Conservation (phyloP, 2,329 filamentous ascomycete species). For the Fusarium secorum region DNA sequence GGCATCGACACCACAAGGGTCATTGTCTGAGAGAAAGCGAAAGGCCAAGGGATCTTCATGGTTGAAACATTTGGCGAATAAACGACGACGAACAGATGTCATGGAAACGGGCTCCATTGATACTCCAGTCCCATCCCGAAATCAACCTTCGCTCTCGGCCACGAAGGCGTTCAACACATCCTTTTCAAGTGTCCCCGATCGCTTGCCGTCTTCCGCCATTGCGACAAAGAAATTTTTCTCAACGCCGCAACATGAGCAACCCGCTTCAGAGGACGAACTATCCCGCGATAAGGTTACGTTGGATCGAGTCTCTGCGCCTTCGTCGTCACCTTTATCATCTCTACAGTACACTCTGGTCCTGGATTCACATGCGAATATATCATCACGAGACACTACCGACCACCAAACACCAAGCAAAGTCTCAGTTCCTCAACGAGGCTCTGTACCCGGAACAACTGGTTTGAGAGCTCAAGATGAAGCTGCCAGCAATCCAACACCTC, state of each 20-base stretch:
- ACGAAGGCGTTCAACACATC: slow-evolving; percentile 14
- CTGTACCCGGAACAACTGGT: not conserved
- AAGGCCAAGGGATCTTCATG: slow-evolving; percentile 43
- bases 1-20: slow-evolving; percentile 27
- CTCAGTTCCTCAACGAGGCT: not conserved
- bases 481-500: not conserved
- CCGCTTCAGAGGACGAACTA: slow-evolving; percentile 25
- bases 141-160: not conserved
- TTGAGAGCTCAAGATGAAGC: not conserved
- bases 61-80: slow-evolving; percentile 44
- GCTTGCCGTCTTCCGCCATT: slow-evolving; percentile 21
- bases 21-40: slow-evolving; percentile 36
- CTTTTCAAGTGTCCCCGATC: slow-evolving; percentile 33
- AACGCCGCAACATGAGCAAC: not conserved
- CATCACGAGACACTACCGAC: slow-evolving; percentile 8
- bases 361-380: not conserved
- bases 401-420: slow-evolving; percentile 14
- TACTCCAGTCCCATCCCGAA: slow-evolving; percentile 26
- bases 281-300: slow-evolving; percentile 12
- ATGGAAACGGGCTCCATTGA: slow-evolving; percentile 34
- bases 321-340: slow-evolving; percentile 43
- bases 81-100: slow-evolving; percentile 40
- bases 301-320: slow-evolving; percentile 35
- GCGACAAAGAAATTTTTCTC: not conserved
- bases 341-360: slow-evolving; percentile 14